phyloP scores from a whole-genome alignment of 106 monocot species.

The Amphibolis antarctica region DNA sequence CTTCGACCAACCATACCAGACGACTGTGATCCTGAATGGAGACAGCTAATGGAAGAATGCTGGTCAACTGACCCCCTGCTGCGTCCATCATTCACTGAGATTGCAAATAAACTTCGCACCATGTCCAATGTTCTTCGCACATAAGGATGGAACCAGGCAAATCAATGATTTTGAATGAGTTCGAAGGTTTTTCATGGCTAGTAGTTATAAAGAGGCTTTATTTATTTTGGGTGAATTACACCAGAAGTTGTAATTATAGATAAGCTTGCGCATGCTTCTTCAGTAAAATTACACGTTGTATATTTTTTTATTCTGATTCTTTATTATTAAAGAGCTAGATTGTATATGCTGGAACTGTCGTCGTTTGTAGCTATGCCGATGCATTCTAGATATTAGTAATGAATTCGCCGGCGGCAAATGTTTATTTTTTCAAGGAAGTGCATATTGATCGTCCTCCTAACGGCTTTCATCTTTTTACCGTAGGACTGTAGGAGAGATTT shows the following conservation, averaged over 20 bases:
- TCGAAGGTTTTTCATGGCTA: not conserved
- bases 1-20: slow-evolving; percentile 73
- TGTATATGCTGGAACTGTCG: too few relatives aligned
- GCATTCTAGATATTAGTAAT: too few relatives aligned
- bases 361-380: too few relatives aligned
- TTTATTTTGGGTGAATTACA: not conserved
- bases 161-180: not conserved
- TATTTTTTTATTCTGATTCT: not conserved
- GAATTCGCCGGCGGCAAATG: too few relatives aligned
- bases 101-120: slow-evolving; percentile 42
- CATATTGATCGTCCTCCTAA: too few relatives aligned
- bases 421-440: too few relatives aligned
- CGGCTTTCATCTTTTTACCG: too few relatives aligned
- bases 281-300: not conserved
- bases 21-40: slow-evolving; percentile 54
- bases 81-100: slow-evolving; percentile 76
- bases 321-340: too few relatives aligned
- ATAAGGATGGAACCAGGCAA: slow-evolving; percentile 17
- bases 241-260: not conserved
- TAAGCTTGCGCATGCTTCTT: not conserved
- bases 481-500: too few relatives aligned
- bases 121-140: slow-evolving; percentile 42
- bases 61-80: slow-evolving; percentile 61
- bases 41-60: slow-evolving; percentile 81
- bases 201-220: not conserved